phyloP scores from a whole-genome alignment of 805 yeast species.

The Ogataea populi-albae region DNA sequence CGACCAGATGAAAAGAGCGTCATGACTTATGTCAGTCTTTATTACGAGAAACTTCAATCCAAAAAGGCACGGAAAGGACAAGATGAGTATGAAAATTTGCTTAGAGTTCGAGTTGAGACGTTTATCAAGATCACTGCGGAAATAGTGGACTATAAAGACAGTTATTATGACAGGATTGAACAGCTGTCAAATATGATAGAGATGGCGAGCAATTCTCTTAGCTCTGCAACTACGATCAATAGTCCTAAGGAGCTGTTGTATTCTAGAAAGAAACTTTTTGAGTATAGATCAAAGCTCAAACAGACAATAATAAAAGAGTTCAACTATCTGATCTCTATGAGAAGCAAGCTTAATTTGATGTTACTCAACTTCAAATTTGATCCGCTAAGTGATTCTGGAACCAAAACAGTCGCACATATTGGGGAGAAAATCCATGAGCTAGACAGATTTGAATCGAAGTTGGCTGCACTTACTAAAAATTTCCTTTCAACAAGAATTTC shows the following conservation, averaged over 20 bases:
- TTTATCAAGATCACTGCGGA: slow-evolving; percentile 23
- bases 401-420: slow-evolving; percentile 12
- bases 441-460: slow-evolving; percentile 32
- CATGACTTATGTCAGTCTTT: slow-evolving; percentile 55
- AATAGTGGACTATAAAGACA: slow-evolving; percentile 17
- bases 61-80: slow-evolving; percentile 6
- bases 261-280: slow-evolving; percentile 1
- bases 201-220: slow-evolving; percentile 13
- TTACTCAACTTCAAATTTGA: slow-evolving; percentile 18
- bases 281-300: slow-evolving; percentile 13
- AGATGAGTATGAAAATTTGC: slow-evolving; percentile 2
- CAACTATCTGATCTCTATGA: slow-evolving; percentile 13
- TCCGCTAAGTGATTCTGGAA: slow-evolving; percentile 17
- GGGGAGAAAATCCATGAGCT: slow-evolving; percentile 23
- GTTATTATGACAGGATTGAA: slow-evolving; percentile 14
- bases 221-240: slow-evolving; percentile 2
- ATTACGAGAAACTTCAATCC: slow-evolving; percentile 47
- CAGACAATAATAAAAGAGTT: slow-evolving; percentile 15
- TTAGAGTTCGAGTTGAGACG: slow-evolving; percentile 26
- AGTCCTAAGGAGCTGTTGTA: background rate
- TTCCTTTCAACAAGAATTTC: slow-evolving; percentile 31
- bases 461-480: slow-evolving; percentile 31
- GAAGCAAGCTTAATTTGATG: slow-evolving; percentile 20
- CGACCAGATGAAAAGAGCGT: slow-evolving; percentile 61
- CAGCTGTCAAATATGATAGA: slow-evolving; percentile 13